A percentile compares a stretch with the other conserved stretches of the same genome.
Evolutionary conservation across 2,329 filamentous ascomycete genomes (phyloP).

Genomic region (Tolypocladium tropicale): DNA sequence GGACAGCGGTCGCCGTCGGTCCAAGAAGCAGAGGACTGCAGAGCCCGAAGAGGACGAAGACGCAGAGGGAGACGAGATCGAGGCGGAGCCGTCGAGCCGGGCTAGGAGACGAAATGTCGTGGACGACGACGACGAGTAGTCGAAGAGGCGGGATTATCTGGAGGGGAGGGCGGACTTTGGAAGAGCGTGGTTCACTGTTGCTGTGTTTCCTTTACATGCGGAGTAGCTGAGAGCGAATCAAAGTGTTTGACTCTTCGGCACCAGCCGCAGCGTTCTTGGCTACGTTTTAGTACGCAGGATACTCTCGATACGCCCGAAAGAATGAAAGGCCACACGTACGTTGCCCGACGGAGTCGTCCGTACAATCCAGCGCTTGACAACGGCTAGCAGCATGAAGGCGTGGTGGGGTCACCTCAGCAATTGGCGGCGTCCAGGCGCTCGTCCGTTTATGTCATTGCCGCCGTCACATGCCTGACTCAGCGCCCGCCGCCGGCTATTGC

Average conservation of each 20-base stretch:
- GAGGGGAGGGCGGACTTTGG: background rate
- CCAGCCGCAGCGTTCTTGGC: too few species aligned
- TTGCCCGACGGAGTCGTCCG: too few species aligned
- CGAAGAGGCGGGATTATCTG: conserved; percentile 2
- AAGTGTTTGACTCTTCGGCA: too few species aligned
- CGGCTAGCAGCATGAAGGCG: too few species aligned
- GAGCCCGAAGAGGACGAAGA: conserved; percentile 39
- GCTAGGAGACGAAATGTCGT: conserved; percentile 45
- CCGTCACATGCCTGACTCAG: conserved; percentile 17
- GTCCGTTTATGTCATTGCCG: conserved; percentile 16
- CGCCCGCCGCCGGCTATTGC: background rate
- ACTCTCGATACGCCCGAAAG: too few species aligned
- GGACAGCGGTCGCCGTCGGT: conserved; percentile 32
- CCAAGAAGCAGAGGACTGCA: conserved; percentile 41
- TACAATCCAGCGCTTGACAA: too few species aligned
- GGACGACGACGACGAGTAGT: conserved; percentile 49
- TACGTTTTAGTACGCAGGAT: too few species aligned
- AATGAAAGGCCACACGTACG: too few species aligned
- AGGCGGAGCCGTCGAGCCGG: conserved; percentile 25
- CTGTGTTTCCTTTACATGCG: background rate
- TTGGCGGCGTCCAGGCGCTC: background rate
- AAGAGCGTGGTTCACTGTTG: background rate
- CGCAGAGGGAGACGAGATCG: conserved; percentile 45
- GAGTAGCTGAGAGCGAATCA: too few species aligned
- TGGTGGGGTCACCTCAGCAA: background rate